Evolutionary conservation across 2,329 filamentous ascomycete genomes (phyloP).

Genomic region (Nothophoma quercina): DNA sequence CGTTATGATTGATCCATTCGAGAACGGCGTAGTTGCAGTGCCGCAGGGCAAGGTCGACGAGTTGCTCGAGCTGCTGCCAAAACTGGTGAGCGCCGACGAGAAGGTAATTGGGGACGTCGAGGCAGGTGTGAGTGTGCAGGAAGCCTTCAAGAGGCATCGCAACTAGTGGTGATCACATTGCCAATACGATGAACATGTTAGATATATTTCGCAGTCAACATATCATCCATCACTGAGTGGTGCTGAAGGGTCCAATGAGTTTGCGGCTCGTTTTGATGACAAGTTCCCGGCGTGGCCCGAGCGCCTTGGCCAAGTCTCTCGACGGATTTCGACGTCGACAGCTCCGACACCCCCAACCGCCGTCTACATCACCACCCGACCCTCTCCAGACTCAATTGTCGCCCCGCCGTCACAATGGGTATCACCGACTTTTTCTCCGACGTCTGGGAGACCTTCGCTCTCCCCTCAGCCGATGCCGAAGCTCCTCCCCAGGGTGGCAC

Average conservation of each 20-base stretch:
- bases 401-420: slow-evolving; percentile 60
- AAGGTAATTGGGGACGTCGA: slow-evolving; percentile 65
- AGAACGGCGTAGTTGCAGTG: slow-evolving; percentile 72
- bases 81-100: slow-evolving; percentile 53
- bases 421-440: slow-evolving; percentile 71
- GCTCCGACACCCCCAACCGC: slow-evolving; percentile 30
- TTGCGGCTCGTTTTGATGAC: slow-evolving; percentile 32
- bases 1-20: slow-evolving; percentile 72
- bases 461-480: slow-evolving; percentile 55
- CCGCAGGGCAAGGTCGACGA: slow-evolving; percentile 66
- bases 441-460: slow-evolving; percentile 69
- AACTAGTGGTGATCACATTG: slow-evolving; percentile 15
- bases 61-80: slow-evolving; percentile 65
- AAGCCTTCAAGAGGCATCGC: slow-evolving; percentile 69
- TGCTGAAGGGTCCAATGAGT: slow-evolving; percentile 27
- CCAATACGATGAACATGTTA: neutral
- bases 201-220: neutral
- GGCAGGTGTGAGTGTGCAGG: slow-evolving; percentile 67
- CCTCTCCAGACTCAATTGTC: slow-evolving; percentile 41
- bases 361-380: slow-evolving; percentile 30
- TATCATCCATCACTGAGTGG: neutral
- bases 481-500: slow-evolving; percentile 52
- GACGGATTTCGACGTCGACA: slow-evolving; percentile 28
- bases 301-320: slow-evolving; percentile 30
- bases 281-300: slow-evolving; percentile 23